These are phyloP conservation scores for Diatrype stigma DNA, from an alignment of 2,329 filamentous ascomycete genomes.

Conservation along the genomic window DNA sequence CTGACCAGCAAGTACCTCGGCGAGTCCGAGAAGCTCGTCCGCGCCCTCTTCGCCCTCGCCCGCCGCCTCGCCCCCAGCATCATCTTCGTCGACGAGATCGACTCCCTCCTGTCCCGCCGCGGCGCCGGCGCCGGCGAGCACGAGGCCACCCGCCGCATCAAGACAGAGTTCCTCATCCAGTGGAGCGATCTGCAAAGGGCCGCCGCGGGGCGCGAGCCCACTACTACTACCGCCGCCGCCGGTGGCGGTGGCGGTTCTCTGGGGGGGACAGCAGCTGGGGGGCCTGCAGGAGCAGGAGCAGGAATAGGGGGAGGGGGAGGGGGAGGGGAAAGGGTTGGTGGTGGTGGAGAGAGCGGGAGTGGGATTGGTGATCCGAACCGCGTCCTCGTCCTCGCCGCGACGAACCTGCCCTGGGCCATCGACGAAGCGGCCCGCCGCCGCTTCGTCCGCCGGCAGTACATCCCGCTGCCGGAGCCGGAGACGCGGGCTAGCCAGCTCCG, in stretches of 20 bases:
- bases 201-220: conserved; percentile 76
- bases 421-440: conserved; percentile 88
- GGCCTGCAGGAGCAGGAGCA: background rate
- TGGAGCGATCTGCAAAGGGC: conserved; percentile 94
- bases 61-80: conserved; percentile 88
- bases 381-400: conserved; percentile 90
- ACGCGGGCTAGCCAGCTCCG: conserved; percentile 76
- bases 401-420: conserved; percentile 95
- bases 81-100: conserved; percentile 98
- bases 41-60: conserved; percentile 85
- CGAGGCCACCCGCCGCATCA: conserved; percentile 88
- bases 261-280: background rate
- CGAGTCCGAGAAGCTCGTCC: conserved; percentile 93
- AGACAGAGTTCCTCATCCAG: conserved; percentile 96
- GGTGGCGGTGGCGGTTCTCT: background rate
- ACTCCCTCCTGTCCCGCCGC: conserved; percentile 82
- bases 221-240: conserved; percentile 36
- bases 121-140: conserved; percentile 83
- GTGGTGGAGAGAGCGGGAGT: no score
- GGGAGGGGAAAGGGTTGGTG: no score
- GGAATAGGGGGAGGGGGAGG: conserved; percentile 63
- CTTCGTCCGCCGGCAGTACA: conserved; percentile 93
- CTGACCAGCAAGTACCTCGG: conserved; percentile 94
- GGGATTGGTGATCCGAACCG: conserved; percentile 85
- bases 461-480: conserved; percentile 81